These are phyloP conservation scores for Gremmenia infestans DNA, from an alignment of 2,329 filamentous ascomycete species.

Conservation along the genomic window DNA sequence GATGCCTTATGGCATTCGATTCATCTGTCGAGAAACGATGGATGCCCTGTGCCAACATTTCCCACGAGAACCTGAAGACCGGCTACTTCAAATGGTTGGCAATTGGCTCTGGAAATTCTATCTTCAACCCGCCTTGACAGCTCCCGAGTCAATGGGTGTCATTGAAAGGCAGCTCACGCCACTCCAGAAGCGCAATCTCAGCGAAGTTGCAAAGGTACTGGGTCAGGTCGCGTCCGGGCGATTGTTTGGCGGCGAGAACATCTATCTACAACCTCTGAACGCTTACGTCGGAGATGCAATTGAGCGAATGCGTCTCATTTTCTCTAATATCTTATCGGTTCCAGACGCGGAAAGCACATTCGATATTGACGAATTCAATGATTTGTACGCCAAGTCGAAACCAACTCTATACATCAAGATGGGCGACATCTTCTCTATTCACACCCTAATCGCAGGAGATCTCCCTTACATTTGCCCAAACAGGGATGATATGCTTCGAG, in stretches of 20 bases:
- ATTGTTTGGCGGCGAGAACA: constrained; percentile 88
- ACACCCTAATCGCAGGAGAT: constrained; percentile 78
- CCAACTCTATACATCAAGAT: constrained; percentile 99
- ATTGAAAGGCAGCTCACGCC: constrained; percentile 85
- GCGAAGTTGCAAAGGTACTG: constrained; percentile 87
- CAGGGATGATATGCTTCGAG: constrained; percentile 81
- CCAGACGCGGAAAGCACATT: constrained; percentile 86
- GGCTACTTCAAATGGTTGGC: constrained; percentile 76
- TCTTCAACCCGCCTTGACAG: constrained; percentile 80
- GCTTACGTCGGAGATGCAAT: constrained; percentile 84
- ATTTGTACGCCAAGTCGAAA: constrained; percentile 92
- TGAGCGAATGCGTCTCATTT: constrained; percentile 70
- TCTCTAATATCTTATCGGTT: constrained; percentile 73
- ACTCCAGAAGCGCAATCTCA: constrained; percentile 86
- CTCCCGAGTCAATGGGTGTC: constrained; percentile 89
- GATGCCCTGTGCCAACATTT: constrained; percentile 73
- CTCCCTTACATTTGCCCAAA: constrained; percentile 71
- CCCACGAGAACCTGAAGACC: constrained; percentile 69
- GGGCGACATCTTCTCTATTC: constrained; percentile 93
- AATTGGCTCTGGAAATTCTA: constrained; percentile 96
- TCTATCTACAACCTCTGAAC: constrained; percentile 93
- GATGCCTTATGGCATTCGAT: constrained; percentile 91
- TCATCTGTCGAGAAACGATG: constrained; percentile 81
- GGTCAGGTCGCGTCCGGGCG: constrained; percentile 84
- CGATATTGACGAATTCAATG: constrained; percentile 98